Percentiles rank a stretch among this genome's conserved stretches.
Conservation (phyloP, 441 rosid genomes). For the Flueggea neowawraea region DNA sequence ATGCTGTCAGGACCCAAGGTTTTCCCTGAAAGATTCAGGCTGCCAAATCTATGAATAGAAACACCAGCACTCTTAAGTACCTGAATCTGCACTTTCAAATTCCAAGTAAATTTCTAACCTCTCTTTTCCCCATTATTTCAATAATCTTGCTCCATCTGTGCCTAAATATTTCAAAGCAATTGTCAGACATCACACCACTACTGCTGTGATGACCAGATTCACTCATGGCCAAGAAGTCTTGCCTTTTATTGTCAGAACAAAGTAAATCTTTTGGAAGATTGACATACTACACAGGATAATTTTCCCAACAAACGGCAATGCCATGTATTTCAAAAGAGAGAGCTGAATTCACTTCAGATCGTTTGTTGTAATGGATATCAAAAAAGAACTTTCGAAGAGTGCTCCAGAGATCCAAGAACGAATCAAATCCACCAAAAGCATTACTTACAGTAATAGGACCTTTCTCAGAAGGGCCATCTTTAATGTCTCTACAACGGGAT, state of each 20-base stretch:
- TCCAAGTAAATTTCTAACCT: constrained; percentile 85
- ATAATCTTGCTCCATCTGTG: constrained; percentile 75
- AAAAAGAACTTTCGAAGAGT: constrained; percentile 64
- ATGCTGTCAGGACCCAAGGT: constrained; percentile 43
- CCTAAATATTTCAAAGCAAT: constrained; percentile 46
- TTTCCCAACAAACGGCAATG: constrained; percentile 91
- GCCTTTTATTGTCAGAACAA: constrained; percentile 37
- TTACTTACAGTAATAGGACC: constrained; percentile 78
- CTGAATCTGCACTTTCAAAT: constrained; percentile 90
- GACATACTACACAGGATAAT: constrained; percentile 81
- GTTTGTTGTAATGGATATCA: constrained; percentile 79
- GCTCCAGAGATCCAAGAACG: constrained; percentile 88
- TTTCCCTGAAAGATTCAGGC: constrained; percentile 39
- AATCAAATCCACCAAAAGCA: constrained; percentile 76
- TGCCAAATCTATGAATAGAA: constrained; percentile 63
- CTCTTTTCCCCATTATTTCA: constrained; percentile 72
- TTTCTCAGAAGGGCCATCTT: constrained; percentile 45
- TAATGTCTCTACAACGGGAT: constrained; percentile 22
- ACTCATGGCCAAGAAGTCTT: constrained; percentile 24
- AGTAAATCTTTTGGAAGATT: constrained; percentile 81
- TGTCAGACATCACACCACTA: constrained; percentile 30
- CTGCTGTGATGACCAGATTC: constrained; percentile 29
- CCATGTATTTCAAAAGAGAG: constrained; percentile 79
- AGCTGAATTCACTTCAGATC: constrained; percentile 41
- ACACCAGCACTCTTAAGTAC: constrained; percentile 71